These are phyloP conservation scores for Parafenestella ontariensis DNA, from an alignment of 2,329 filamentous ascomycete genomes.

Conservation along the genomic window DNA sequence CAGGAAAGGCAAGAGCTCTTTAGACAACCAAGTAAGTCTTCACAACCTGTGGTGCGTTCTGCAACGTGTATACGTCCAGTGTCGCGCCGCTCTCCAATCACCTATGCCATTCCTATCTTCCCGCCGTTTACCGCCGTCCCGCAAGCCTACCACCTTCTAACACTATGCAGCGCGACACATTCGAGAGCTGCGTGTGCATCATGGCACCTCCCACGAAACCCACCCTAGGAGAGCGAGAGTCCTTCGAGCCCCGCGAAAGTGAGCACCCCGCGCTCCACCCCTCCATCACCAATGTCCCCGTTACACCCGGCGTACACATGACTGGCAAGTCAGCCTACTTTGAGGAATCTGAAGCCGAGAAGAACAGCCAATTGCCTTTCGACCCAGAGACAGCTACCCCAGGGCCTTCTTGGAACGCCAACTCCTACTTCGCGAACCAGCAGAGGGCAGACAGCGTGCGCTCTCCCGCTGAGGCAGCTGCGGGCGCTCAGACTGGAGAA, in stretches of 20 bases:
- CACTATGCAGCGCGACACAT: constrained; percentile 32
- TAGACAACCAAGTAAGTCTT: constrained; percentile 15
- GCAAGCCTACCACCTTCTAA: constrained; percentile 18
- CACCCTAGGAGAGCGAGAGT: constrained; percentile 21
- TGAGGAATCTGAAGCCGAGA: constrained; percentile 24
- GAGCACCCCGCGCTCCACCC: constrained; percentile 51
- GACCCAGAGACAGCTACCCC: constrained; percentile 39
- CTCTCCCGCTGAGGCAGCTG: constrained; percentile 53
- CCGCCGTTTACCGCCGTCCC: background rate
- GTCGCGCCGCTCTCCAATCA: constrained; percentile 7
- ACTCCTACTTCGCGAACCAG: constrained; percentile 45
- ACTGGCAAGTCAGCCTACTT: constrained; percentile 49
- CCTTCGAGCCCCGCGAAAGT: constrained; percentile 33
- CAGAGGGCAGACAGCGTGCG: constrained; percentile 20
- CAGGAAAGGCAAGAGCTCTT: background rate
- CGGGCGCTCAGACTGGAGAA: constrained; percentile 55
- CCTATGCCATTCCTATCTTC: constrained; percentile 10
- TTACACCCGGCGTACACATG: constrained; percentile 52
- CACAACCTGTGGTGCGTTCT: background rate
- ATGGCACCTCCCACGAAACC: constrained; percentile 37
- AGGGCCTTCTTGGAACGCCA: constrained; percentile 47
- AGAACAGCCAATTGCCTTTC: constrained; percentile 33
- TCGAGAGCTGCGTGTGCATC: constrained; percentile 15
- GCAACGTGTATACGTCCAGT: background rate
- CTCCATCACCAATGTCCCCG: constrained; percentile 49